phyloP scores from a whole-genome alignment of 2,329 filamentous ascomycete species.

The Xylariaceae sp. region DNA sequence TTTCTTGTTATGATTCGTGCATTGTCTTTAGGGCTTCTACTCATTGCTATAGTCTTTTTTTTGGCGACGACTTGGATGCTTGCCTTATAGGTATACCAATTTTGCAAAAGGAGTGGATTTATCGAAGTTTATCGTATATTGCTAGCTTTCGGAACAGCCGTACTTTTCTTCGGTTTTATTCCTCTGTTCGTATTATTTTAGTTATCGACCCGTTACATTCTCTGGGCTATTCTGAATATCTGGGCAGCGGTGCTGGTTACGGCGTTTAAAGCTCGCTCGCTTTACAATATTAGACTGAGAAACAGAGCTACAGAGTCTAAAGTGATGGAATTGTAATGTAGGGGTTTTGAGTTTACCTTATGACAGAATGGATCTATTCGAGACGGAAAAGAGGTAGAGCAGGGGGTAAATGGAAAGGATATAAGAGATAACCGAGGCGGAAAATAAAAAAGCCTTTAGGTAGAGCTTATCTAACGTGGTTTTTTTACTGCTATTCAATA shows the following conservation, averaged over 20 bases:
- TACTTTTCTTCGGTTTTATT: neutral
- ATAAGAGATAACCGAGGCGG: neutral
- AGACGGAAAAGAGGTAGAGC: neutral
- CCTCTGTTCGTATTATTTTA: neutral
- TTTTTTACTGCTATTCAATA: neutral
- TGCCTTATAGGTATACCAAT: neutral
- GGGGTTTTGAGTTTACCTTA: neutral
- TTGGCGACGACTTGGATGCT: neutral
- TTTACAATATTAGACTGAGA: neutral
- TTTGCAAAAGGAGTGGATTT: neutral
- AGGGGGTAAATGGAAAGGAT: neutral
- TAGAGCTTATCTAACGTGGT: neutral
- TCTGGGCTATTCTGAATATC: neutral
- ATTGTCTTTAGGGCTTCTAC: neutral
- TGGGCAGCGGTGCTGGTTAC: neutral
- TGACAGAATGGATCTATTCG: neutral
- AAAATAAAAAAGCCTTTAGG: neutral
- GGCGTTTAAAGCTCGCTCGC: neutral
- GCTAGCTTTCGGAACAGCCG: neutral
- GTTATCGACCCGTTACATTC: neutral
- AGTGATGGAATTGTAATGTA: neutral
- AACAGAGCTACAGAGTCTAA: neutral
- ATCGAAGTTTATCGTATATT: neutral
- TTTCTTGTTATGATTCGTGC: neutral
- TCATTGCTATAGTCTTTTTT: neutral